Base-by-base conservation (phyloP, 805 yeast species). In the Cyberlindnera euphorbiiphila region DNA sequence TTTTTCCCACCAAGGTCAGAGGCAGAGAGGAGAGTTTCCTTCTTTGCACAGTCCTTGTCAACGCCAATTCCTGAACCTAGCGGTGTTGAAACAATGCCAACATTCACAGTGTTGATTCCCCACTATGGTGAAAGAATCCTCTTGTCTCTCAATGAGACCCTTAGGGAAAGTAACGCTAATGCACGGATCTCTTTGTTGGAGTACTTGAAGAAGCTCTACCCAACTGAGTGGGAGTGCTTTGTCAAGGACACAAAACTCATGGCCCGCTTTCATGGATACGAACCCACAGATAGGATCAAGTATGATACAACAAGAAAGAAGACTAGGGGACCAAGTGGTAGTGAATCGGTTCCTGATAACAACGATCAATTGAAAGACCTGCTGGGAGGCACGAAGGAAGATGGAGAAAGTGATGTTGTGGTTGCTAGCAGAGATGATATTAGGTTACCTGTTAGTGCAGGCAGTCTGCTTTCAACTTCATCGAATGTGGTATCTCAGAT, bases 41-140 rank as follows among this genome's bases (percentile, higher is more conserved):
- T 85, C 53, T 87, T 87, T 67, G 96, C 96, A 0, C 95, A 87
- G 55, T 85, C 95, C 0, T 64, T 87, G 24, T 79, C 95, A 0
- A 85, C 94, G 0, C 91, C 95, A 1, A 80, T 87, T 60, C 83
- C 86, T 1, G 86, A 79, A 32, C 80, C 87, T 0, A 60, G 72
- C 10, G 72, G 85, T 0, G 71, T 80, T 14, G 75, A 74, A 25
- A 65, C 77, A 27, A 85, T 85, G 89, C 94, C 95, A 1, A 65
- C 84, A 0, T 86, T 86, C 50, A 78, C 94, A 0, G 96, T 88
- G 4, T 66, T 88, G 53, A 74, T 88, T 25, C 97, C 97, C 8
- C 96, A 88, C 58, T 88, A 82, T 59, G 70, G 81, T 4, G 97
- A 88, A 59, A 87, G 81, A 61, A 85, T 88, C 34, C 67, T 83